Conservation (phyloP, 306 rosid species). For the Echinosophora koreensis region DNA sequence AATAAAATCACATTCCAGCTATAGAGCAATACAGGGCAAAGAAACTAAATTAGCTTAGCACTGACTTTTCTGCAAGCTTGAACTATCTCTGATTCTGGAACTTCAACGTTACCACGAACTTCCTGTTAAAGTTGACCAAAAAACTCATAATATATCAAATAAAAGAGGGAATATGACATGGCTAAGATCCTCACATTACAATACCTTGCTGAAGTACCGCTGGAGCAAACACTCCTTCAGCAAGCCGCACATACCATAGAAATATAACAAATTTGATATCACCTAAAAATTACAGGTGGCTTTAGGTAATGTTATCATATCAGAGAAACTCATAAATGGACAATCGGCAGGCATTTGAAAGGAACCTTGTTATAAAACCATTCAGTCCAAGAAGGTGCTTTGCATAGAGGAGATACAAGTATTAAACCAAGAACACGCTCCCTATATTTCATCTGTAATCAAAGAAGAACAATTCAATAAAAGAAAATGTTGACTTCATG, state of each 20-base stretch:
- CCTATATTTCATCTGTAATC: conserved; percentile 83
- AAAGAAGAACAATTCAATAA: conserved; percentile 39
- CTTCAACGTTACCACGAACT: conserved; percentile 78
- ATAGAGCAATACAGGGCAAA: conserved; percentile 32
- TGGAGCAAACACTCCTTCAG: conserved; percentile 94
- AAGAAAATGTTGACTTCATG: neutral
- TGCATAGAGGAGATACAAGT: conserved; percentile 94
- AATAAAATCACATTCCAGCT: conserved; percentile 35
- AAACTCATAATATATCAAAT: neutral
- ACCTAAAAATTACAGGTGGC: conserved; percentile 58
- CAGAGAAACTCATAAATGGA: conserved; percentile 33
- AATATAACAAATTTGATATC: conserved; percentile 85
- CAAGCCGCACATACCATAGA: conserved; percentile 94
- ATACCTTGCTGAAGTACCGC: conserved; percentile 97
- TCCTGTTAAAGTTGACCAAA: conserved; percentile 62
- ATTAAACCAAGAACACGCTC: conserved; percentile 96
- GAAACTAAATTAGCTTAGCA: conserved; percentile 47
- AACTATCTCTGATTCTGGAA: conserved; percentile 93
- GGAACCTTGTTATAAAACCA: conserved; percentile 96
- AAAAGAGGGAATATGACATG: neutral
- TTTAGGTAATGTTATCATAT: conserved; percentile 30
- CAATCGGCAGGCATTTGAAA: conserved; percentile 29
- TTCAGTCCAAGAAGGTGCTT: conserved; percentile 96
- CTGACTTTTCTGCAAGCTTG: conserved; percentile 95
- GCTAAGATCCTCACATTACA: conserved; percentile 16